Conservation (phyloP, 169 alveolate species). For the Plasmodium inui region DNA sequence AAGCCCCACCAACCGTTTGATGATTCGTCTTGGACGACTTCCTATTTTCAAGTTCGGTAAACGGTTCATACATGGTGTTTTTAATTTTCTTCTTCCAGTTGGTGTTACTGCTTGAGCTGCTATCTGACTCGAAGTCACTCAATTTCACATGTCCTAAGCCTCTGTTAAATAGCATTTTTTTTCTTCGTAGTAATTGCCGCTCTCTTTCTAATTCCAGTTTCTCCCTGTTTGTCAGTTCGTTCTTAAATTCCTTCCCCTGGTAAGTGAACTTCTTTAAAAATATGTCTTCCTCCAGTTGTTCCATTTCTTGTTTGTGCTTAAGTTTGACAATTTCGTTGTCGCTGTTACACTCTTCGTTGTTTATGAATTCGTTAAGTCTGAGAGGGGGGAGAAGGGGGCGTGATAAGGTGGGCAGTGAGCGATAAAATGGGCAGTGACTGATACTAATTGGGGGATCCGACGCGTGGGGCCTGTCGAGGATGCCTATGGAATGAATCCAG, state of each 20-base stretch:
- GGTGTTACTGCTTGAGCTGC: constrained; percentile 33
- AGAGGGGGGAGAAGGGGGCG: not conserved
- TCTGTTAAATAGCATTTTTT: constrained; percentile 32
- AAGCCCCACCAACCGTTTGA: not conserved
- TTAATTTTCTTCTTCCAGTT: constrained; percentile 7
- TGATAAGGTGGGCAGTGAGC: not conserved
- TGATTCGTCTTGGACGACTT: constrained; percentile 18
- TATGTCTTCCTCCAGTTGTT: constrained; percentile 69
- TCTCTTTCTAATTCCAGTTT: constrained; percentile 60
- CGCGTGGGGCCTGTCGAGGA: not conserved
- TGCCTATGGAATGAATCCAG: not conserved
- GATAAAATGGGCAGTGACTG: too few species aligned
- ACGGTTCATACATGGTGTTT: constrained; percentile 48
- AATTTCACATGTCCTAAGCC: constrained; percentile 43
- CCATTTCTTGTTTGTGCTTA: constrained; percentile 73
- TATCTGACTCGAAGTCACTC: constrained; percentile 75
- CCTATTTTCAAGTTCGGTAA: constrained; percentile 20
- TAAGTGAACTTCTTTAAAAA: constrained; percentile 71
- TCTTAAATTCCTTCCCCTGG: constrained; percentile 60
- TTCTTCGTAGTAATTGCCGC: constrained; percentile 42
- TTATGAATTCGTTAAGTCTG: constrained; percentile 62
- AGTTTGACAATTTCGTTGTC: constrained; percentile 49
- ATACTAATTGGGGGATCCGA: not conserved
- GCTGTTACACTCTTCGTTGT: constrained; percentile 70
- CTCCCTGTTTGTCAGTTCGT: constrained; percentile 69